Base-by-base conservation (phyloP, 176 grass and related monocot species). In the Oryza brachyantha region DNA sequence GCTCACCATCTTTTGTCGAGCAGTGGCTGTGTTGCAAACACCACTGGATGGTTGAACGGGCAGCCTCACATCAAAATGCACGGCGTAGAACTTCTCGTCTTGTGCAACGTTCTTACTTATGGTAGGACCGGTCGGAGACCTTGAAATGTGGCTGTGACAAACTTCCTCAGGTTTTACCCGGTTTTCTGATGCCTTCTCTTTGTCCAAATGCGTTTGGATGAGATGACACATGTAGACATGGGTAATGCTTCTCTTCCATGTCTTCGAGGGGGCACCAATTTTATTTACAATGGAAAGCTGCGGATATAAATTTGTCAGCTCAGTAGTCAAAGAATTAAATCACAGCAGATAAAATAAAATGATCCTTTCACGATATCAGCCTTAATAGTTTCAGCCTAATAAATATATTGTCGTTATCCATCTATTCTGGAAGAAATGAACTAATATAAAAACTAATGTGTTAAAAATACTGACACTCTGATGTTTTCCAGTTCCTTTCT, bases 151-250 rank as follows among this genome's bases (percentile, higher is more conserved):
- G 28, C 0, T 38, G 29, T 40, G 70, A 24, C 62, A 69, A 5
- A 12, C 61, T 21, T 81, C 83, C 62, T 66, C 61, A 1, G 73
- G 42, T 24, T 82, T 91, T 14, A 43, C 74, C 66, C 43, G 64
- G 58, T 19, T 86, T 37, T 72, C 64, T 40, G 70, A 69, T 0
- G 57, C 69, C 66, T 88, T 88, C 29, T 88, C 88, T 80, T 81
- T 88, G 76, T 88, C 59, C 76, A 82, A 28, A 62, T 89, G 81
- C 55, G 58, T 75, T 70, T 84, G 80, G 72, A 94, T 91, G 16
- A 88, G 76, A 82, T 91, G 86, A 5, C 88, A 66, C 78, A 91
- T 68, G 24, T 86, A 84, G 35, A 86, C 86, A 58, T 94, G 92
- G 58, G 69, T 91, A 5, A 85, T 76, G 70, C 92, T 89, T 29